Evolutionary conservation across 2,329 filamentous ascomycete species (phyloP).

Genomic region (Fusarium sp.): DNA sequence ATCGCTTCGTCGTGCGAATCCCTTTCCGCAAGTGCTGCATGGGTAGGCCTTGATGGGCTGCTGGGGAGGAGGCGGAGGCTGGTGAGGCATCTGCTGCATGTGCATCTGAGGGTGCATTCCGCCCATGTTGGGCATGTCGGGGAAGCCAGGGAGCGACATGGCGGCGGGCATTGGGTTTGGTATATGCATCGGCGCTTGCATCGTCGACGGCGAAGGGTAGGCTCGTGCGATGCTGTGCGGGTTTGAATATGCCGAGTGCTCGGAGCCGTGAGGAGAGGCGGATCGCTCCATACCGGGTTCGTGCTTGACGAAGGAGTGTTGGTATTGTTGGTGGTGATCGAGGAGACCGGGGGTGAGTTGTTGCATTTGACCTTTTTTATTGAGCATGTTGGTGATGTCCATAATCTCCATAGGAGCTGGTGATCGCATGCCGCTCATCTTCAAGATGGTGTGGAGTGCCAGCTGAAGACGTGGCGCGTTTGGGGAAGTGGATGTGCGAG

Average conservation of each 20-base stretch:
- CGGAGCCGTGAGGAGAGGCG: conserved; percentile 67
- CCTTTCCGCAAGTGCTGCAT: conserved; percentile 89
- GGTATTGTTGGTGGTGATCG: conserved; percentile 46
- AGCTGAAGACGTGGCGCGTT: conserved; percentile 38
- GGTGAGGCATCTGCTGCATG: conserved; percentile 51
- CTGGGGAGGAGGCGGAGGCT: conserved; percentile 47
- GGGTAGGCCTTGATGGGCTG: conserved; percentile 75
- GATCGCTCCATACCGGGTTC: conserved; percentile 60
- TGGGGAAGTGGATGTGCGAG: conserved; percentile 30
- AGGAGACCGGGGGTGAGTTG: conserved; percentile 47
- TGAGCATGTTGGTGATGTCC: conserved; percentile 63
- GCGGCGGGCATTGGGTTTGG: conserved; percentile 53
- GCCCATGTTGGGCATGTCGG: conserved; percentile 55
- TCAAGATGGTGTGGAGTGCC: conserved; percentile 32
- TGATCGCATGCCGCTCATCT: conserved; percentile 53
- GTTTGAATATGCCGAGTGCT: conserved; percentile 65
- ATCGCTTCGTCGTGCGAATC: conserved; percentile 92
- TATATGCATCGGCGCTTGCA: conserved; percentile 61
- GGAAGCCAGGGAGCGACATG: conserved; percentile 56
- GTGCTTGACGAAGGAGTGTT: conserved; percentile 48
- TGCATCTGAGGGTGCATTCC: conserved; percentile 46
- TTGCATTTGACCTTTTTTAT: conserved; percentile 56
- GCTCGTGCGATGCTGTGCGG: conserved; percentile 58
- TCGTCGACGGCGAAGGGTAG: conserved; percentile 63
- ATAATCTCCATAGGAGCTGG: conserved; percentile 59